phyloP scores from a whole-genome alignment of 768 basidiomycete species.

The Leucocoprinus sp. region DNA sequence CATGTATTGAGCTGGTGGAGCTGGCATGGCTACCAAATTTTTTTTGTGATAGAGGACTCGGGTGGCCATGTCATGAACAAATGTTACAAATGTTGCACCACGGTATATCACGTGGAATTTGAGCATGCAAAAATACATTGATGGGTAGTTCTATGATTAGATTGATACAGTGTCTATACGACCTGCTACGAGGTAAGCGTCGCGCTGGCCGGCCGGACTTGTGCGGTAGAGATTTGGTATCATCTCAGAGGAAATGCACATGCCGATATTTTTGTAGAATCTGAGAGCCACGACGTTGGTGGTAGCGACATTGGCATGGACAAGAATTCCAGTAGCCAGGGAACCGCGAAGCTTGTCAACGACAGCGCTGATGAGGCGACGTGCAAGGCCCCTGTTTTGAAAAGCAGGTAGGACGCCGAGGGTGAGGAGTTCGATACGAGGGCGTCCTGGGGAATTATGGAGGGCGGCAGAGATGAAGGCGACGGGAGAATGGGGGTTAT shows the following conservation, averaged over 20 bases:
- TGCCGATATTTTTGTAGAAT: slow-evolving; percentile 38
- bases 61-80: too few relatives aligned
- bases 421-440: slow-evolving; percentile 41
- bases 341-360: slow-evolving; percentile 22
- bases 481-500: slow-evolving; percentile 25
- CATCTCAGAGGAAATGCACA: slow-evolving; percentile 25
- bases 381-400: slow-evolving; percentile 35
- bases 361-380: slow-evolving; percentile 28
- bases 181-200: slow-evolving; percentile 31
- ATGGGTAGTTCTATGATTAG: slow-evolving; percentile 15
- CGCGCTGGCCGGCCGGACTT: slow-evolving; percentile 27
- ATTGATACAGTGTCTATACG: slow-evolving; percentile 5
- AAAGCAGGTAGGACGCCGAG: slow-evolving; percentile 41
- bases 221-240: slow-evolving; percentile 33
- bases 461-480: slow-evolving; percentile 37
- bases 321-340: slow-evolving; percentile 20
- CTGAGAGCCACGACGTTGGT: slow-evolving; percentile 31
- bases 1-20: too few relatives aligned
- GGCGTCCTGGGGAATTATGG: slow-evolving; percentile 14
- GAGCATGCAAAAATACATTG: slow-evolving; percentile 12
- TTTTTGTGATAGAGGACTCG: too few relatives aligned
- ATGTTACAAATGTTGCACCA: too few relatives aligned
- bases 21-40: too few relatives aligned
- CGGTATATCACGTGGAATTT: slow-evolving; percentile 3
- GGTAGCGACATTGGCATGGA: slow-evolving; percentile 39